These are phyloP conservation scores for Mortierella polycephala DNA, from an alignment of 371 early-diverging fungal species.

Conservation along the genomic window DNA sequence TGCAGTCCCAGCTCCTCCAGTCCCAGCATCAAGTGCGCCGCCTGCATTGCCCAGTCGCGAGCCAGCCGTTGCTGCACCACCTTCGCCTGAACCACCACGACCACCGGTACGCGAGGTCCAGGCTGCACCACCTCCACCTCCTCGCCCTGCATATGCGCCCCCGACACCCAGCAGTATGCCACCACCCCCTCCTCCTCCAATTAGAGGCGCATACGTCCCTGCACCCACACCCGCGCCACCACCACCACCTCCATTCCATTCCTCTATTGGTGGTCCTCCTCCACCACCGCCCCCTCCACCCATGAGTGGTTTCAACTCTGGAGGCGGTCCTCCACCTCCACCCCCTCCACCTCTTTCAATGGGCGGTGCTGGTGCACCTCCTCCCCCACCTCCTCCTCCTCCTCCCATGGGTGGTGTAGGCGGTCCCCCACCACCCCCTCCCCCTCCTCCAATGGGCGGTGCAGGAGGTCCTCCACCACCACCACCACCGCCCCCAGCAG, in stretches of 20 bases:
- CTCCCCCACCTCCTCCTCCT: slow-evolving; percentile 61
- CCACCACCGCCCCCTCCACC: slow-evolving; percentile 54
- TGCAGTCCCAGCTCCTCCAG: slow-evolving; percentile 22
- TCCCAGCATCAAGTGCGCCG: slow-evolving; percentile 26
- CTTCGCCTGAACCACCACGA: slow-evolving; percentile 38
- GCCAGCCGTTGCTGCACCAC: slow-evolving; percentile 15
- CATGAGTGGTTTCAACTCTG: slow-evolving; percentile 24
- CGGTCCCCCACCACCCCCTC: slow-evolving; percentile 57
- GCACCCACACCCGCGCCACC: slow-evolving; percentile 35
- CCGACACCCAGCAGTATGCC: slow-evolving; percentile 35
- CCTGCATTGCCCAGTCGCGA: slow-evolving; percentile 53
- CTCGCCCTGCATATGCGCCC: slow-evolving; percentile 29
- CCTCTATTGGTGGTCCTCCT: slow-evolving; percentile 18
- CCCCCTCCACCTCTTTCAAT: slow-evolving; percentile 33
- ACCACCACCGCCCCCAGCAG: slow-evolving; percentile 40
- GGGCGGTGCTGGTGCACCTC: slow-evolving; percentile 8
- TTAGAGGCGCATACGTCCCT: slow-evolving; percentile 32
- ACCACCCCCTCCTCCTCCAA: slow-evolving; percentile 44
- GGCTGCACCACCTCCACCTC: slow-evolving; percentile 54
- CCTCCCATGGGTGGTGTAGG: slow-evolving; percentile 46
- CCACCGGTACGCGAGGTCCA: slow-evolving; percentile 31
- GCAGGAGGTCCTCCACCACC: slow-evolving; percentile 45
- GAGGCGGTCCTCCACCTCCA: slow-evolving; percentile 33
- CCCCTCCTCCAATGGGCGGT: slow-evolving; percentile 53
- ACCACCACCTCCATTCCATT: slow-evolving; percentile 47